Evolutionary conservation across 257 asterid genomes (phyloP).

Genomic region (Solanum dulcamara): DNA sequence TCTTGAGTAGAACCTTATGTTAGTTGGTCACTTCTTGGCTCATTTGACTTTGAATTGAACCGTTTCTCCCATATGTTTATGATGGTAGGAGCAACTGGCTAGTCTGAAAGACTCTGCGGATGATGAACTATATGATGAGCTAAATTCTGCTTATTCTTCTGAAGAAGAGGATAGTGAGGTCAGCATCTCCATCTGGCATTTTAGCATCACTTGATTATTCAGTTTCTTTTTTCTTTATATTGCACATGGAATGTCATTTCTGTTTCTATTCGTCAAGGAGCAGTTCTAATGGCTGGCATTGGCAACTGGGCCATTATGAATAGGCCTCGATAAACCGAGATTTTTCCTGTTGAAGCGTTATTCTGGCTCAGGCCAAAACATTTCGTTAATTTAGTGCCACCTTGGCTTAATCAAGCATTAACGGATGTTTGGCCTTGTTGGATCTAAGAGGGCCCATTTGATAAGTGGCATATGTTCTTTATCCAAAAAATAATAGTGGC

Average conservation of each 20-base stretch:
- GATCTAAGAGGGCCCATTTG: background rate
- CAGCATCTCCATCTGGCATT: background rate
- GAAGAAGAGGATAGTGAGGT: slow-evolving; percentile 91
- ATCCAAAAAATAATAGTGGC: background rate
- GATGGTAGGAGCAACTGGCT: slow-evolving; percentile 62
- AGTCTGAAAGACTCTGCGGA: slow-evolving; percentile 46
- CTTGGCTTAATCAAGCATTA: background rate
- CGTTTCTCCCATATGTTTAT: background rate
- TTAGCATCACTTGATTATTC: background rate
- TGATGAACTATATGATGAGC: slow-evolving; percentile 49
- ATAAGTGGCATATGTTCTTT: background rate
- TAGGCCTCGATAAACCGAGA: background rate
- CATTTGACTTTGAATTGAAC: background rate
- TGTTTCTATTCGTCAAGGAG: background rate
- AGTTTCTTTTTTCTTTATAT: background rate
- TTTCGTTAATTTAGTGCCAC: background rate
- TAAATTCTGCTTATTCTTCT: slow-evolving; percentile 53
- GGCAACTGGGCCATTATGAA: background rate
- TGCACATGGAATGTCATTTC: background rate
- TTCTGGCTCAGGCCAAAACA: background rate
- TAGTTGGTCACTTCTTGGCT: background rate
- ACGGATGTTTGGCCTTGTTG: background rate
- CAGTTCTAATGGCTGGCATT: background rate
- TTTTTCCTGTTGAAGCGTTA: background rate
- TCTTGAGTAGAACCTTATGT: background rate